phyloP scores from a whole-genome alignment of 371 early-diverging fungal species.

The Apophysomyces trapeziformis region DNA sequence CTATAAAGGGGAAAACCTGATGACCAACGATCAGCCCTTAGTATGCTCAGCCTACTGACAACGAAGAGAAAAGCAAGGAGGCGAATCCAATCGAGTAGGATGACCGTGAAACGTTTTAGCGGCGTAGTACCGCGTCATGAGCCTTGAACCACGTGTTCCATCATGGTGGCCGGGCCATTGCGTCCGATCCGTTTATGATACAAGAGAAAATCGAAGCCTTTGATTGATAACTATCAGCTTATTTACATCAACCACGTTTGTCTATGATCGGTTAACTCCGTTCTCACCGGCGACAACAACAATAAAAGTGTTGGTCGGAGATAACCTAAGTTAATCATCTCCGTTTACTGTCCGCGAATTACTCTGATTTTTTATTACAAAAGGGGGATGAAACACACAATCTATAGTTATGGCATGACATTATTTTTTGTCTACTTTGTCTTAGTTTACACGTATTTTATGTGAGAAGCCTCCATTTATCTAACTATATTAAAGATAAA shows the following conservation, averaged over 20 bases:
- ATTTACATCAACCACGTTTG: neutral
- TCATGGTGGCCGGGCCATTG: neutral
- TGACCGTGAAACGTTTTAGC: conserved; percentile 5
- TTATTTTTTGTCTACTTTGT: too few species aligned
- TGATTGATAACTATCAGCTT: neutral
- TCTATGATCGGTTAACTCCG: neutral
- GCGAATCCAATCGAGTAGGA: neutral
- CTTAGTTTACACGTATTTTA: too few species aligned
- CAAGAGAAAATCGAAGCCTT: neutral
- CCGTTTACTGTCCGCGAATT: too few species aligned
- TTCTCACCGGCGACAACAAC: too few species aligned
- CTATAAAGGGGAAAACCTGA: neutral
- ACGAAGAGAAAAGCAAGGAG: too few species aligned
- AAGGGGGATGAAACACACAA: too few species aligned
- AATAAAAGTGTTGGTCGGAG: too few species aligned
- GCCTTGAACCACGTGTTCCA: conserved; percentile 2
- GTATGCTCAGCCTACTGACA: neutral
- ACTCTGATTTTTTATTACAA: too few species aligned
- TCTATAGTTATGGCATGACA: too few species aligned
- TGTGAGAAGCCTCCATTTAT: too few species aligned
- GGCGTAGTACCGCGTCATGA: neutral
- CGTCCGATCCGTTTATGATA: neutral
- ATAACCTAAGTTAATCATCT: too few species aligned
- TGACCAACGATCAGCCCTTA: neutral
- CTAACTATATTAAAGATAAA: too few species aligned